These are phyloP conservation scores for Psidium guajava DNA, from an alignment of 345 rosid species.

Conservation along the genomic window DNA sequence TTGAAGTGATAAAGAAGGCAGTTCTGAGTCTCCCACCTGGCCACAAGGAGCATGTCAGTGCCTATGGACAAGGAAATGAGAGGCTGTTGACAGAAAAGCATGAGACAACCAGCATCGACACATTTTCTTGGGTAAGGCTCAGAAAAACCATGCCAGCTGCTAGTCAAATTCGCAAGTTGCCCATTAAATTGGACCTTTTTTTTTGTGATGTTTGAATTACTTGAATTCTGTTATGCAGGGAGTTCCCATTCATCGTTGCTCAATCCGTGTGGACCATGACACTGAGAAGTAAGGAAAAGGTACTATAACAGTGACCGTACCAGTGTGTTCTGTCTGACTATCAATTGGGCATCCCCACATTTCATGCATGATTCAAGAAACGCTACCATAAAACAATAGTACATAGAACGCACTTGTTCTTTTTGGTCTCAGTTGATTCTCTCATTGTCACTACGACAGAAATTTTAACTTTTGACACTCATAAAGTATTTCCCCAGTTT, in stretches of 20 bases:
- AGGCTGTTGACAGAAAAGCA: conserved; percentile 91
- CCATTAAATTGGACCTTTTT: not conserved
- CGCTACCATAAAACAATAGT: not conserved
- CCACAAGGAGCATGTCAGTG: conserved; percentile 71
- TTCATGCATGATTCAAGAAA: not conserved
- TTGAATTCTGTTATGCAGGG: conserved; percentile 29
- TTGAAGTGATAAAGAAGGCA: conserved; percentile 73
- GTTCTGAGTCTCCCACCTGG: conserved; percentile 75
- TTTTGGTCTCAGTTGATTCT: not conserved
- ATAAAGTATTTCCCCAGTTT: not conserved
- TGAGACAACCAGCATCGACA: conserved; percentile 76
- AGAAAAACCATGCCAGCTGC: not conserved
- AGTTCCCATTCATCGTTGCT: conserved; percentile 87
- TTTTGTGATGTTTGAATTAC: not conserved
- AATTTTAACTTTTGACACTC: not conserved
- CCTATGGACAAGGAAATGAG: conserved; percentile 94
- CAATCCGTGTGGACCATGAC: conserved; percentile 77
- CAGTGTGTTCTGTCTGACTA: not conserved
- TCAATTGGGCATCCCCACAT: not conserved
- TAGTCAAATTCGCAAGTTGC: not conserved
- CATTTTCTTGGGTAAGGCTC: conserved; percentile 74
- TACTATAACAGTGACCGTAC: conserved; percentile 1
- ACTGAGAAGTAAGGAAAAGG: conserved; percentile 90
- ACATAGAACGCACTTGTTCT: not conserved
- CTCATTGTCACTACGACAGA: too few species aligned